phyloP scores from a whole-genome alignment of 208 protist species.

The Wallacemonas collosoma region DNA sequence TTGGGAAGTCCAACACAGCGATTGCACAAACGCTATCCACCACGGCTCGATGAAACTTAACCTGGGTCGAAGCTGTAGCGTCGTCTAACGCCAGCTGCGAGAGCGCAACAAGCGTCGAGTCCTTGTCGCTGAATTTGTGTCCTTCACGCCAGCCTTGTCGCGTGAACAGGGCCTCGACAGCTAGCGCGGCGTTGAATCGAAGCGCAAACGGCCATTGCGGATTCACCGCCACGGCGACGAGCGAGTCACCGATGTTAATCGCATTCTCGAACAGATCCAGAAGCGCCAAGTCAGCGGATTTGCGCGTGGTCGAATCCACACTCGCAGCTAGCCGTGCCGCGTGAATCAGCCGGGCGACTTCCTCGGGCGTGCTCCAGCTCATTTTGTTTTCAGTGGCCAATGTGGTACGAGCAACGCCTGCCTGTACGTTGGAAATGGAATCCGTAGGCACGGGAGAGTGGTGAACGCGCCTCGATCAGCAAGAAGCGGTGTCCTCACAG shows the following conservation, averaged over 20 bases:
- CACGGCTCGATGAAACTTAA: slow-evolving; percentile 29
- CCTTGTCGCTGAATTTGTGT: slow-evolving; percentile 49
- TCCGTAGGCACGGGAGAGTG: not conserved
- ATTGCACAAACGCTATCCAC: slow-evolving; percentile 37
- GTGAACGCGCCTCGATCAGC: not conserved
- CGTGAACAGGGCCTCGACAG: slow-evolving; percentile 47
- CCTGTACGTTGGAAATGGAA: not conserved
- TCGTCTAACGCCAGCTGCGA: slow-evolving; percentile 16
- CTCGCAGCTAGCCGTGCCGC: slow-evolving; percentile 31
- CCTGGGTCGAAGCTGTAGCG: not conserved
- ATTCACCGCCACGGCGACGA: slow-evolving; percentile 39
- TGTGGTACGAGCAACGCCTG: too few relatives aligned
- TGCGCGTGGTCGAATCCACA: slow-evolving; percentile 31
- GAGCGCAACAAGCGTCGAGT: slow-evolving; percentile 20
- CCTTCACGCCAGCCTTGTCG: slow-evolving; percentile 37
- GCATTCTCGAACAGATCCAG: slow-evolving; percentile 34
- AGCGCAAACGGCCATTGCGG: slow-evolving; percentile 19
- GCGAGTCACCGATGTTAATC: slow-evolving; percentile 59
- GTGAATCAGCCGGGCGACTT: slow-evolving; percentile 35
- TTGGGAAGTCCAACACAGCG: slow-evolving; percentile 41
- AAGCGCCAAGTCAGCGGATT: slow-evolving; percentile 38
- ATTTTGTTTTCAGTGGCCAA: slow-evolving; percentile 15
- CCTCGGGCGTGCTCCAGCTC: slow-evolving; percentile 43
- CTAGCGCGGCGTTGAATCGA: slow-evolving; percentile 49
- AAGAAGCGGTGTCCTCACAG: too few relatives aligned